Percentiles rank a stretch among this genome's conserved stretches.
Conservation (phyloP, 495 filamentous ascomycete species). For the Aspergillus avenaceus region DNA sequence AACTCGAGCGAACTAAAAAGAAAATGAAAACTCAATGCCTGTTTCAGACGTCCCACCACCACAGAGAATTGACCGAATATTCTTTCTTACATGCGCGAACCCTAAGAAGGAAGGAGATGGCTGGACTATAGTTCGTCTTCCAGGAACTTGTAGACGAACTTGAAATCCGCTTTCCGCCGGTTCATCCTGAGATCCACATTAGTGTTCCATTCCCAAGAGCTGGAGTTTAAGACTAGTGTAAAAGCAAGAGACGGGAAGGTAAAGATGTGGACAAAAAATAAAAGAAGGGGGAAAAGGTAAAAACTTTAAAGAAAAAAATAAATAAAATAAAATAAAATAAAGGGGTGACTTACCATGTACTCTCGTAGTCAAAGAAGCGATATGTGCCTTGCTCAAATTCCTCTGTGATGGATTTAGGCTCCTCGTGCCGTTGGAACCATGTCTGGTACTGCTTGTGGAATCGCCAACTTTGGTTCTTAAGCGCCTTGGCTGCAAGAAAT, state of each 20-base stretch:
- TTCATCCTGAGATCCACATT: slow-evolving; percentile 76
- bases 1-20: not conserved
- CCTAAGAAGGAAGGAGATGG: not conserved
- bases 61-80: not conserved
- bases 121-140: slow-evolving; percentile 75
- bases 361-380: slow-evolving; percentile 99
- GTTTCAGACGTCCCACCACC: not conserved
- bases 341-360: slow-evolving; percentile 76
- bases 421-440: slow-evolving; percentile 98
- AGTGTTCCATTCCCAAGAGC: not conserved
- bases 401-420: slow-evolving; percentile 96
- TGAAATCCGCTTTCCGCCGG: slow-evolving; percentile 95
- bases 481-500: slow-evolving; percentile 89
- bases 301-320: no score
- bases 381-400: slow-evolving; percentile 98
- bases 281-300: slow-evolving; percentile 3
- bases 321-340: slow-evolving; percentile 5
- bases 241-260: not conserved
- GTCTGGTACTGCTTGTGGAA: slow-evolving; percentile 99
- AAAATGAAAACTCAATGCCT: not conserved
- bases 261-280: not conserved
- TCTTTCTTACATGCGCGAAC: not conserved
- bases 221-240: not conserved
- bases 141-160: slow-evolving; percentile 95
- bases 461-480: slow-evolving; percentile 96